Conservation (phyloP, 768 basidiomycete species). For the Antrodiella citrinella region DNA sequence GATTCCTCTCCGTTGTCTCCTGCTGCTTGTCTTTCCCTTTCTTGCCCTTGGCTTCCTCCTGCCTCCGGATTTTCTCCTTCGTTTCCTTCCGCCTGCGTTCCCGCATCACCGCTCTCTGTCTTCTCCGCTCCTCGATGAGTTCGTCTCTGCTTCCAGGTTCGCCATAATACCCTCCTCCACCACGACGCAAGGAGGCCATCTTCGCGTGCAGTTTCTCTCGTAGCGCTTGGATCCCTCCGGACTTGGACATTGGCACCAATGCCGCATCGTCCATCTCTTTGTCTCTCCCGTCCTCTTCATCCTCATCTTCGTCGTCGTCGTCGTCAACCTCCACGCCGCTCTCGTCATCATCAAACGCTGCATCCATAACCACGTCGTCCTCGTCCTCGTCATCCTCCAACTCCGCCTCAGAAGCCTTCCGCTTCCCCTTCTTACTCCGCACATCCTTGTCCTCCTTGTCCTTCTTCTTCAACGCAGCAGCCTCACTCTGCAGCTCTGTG, state of each 20-base stretch:
- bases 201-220: conserved; percentile 69
- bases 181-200: conserved; percentile 59
- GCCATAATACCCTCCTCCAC: conserved; percentile 17
- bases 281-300: background rate
- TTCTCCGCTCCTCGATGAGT: conserved; percentile 70
- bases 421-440: conserved; percentile 36
- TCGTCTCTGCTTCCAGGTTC: conserved; percentile 67
- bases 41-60: conserved; percentile 50
- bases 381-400: conserved; percentile 21
- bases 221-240: conserved; percentile 54
- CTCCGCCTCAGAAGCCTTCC: conserved; percentile 31
- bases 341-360: conserved; percentile 14
- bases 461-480: conserved; percentile 20
- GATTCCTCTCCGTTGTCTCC: conserved; percentile 29
- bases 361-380: conserved; percentile 28
- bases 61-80: conserved; percentile 67
- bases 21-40: conserved; percentile 36
- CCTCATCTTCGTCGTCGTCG: conserved; percentile 23
- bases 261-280: conserved; percentile 23
- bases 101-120: conserved; percentile 71
- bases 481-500: conserved; percentile 66
- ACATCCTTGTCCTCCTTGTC: background rate
- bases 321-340: conserved; percentile 27
- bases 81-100: conserved; percentile 83
- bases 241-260: conserved; percentile 53